These are phyloP conservation scores for Geosiphon pyriformis DNA, from an alignment of 192 early-diverging fungal genomes.

Conservation along the genomic window DNA sequence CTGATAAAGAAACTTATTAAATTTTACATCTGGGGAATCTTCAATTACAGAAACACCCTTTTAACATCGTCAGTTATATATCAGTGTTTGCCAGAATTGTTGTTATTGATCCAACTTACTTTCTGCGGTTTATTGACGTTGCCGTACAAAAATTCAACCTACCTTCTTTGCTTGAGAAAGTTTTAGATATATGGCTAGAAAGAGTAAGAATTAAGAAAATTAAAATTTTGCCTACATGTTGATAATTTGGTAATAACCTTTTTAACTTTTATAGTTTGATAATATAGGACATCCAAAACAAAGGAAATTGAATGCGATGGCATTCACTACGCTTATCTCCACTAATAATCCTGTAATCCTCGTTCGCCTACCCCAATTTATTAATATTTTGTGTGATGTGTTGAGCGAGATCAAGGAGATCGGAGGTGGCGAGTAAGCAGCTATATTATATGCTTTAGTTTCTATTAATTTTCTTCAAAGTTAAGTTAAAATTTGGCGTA, in stretches of 20 bases:
- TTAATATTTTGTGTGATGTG: slow-evolving; percentile 59
- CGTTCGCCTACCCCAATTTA: slow-evolving; percentile 42
- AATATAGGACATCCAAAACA: slow-evolving; percentile 63
- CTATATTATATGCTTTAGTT: too few species aligned
- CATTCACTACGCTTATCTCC: slow-evolving; percentile 47
- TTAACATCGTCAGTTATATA: slow-evolving; percentile 60
- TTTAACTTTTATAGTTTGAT: slow-evolving; percentile 67
- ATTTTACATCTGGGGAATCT: background rate
- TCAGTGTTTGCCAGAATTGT: slow-evolving; percentile 56
- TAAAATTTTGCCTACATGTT: background rate
- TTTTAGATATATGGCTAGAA: slow-evolving; percentile 61
- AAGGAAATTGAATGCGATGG: slow-evolving; percentile 63
- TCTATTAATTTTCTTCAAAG: background rate
- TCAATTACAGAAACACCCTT: slow-evolving; percentile 38
- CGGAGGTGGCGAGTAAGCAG: slow-evolving; percentile 57
- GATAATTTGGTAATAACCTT: background rate
- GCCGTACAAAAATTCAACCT: slow-evolving; percentile 42
- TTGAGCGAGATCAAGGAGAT: slow-evolving; percentile 54
- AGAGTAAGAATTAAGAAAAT: slow-evolving; percentile 40
- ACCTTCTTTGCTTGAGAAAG: slow-evolving; percentile 41
- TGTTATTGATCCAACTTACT: slow-evolving; percentile 50
- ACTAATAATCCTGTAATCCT: slow-evolving; percentile 45
- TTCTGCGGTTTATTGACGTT: slow-evolving; percentile 43
- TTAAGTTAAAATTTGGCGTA: background rate
- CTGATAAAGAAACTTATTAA: background rate